phyloP scores from a whole-genome alignment of 129 eudicot species.

The Calendula officinalis region DNA sequence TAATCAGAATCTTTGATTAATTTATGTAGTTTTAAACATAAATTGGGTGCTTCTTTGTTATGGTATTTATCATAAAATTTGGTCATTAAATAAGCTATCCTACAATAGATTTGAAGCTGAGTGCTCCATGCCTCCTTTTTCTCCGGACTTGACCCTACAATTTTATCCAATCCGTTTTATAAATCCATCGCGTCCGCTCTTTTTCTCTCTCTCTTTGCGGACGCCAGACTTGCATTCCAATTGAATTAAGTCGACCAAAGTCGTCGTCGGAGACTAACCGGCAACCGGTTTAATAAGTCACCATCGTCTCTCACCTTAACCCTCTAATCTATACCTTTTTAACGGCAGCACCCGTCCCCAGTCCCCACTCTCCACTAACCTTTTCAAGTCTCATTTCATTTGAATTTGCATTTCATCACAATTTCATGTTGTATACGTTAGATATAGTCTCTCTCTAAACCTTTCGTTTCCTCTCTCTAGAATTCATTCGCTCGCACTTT shows the following conservation, averaged over 20 bases:
- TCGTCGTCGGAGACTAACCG: constrained; percentile 29
- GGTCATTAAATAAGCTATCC: too few relatives aligned
- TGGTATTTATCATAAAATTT: too few relatives aligned
- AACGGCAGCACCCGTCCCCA: constrained; percentile 45
- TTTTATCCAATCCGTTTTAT: constrained; percentile 16
- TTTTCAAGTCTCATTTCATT: constrained; percentile 13
- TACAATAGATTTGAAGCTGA: background rate
- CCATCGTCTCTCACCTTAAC: constrained; percentile 32
- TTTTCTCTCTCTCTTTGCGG: constrained; percentile 31
- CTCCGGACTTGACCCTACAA: constrained; percentile 32
- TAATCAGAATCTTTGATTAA: too few relatives aligned
- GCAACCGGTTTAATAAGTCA: constrained; percentile 28
- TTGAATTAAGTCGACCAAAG: constrained; percentile 26
- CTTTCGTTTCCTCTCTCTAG: constrained; percentile 27
- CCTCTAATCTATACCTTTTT: constrained; percentile 29
- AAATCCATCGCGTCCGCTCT: constrained; percentile 28
- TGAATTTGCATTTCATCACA: constrained; percentile 29
- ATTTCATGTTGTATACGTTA: constrained; percentile 41
- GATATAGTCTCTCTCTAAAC: background rate
- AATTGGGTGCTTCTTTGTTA: too few relatives aligned
- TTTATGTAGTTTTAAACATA: too few relatives aligned
- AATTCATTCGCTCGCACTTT: constrained; percentile 19
- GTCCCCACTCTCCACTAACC: constrained; percentile 28
- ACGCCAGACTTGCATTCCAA: constrained; percentile 31
- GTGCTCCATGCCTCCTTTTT: constrained; percentile 44